Base-by-base conservation (phyloP, 768 basidiomycete genomes). In the Psilocybe tampanensis region DNA sequence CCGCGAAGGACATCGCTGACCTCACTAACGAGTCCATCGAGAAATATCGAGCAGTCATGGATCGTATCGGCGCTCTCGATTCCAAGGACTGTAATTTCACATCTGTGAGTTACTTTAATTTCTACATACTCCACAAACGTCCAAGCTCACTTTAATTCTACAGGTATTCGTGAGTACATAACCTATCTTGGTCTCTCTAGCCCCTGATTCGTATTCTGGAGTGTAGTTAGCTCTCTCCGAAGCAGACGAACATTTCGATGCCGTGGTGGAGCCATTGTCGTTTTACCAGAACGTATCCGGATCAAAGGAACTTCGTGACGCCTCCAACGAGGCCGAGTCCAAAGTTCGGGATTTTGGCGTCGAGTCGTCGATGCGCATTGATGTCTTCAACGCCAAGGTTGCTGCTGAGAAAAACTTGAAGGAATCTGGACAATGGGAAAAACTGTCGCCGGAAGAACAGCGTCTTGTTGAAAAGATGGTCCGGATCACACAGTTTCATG, bases 271-370 rank as follows among this genome's bases (percentile, higher is more conserved):
- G 58, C 88, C 88, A 0, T 76, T 92, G 18, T 72, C 78, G 0
- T 95, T 95, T 72, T 90, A 93, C 66, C 89, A 92, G 69, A 90
- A 93, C 62, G 91, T 94, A 23, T 89, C 90, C 23, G 75, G 85
- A 1, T 76, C 79, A 54, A 86, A 92, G 68, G 84, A 80, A 42
- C 80, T 95, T n/a, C 83, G 93, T 1, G 92, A 94, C 66, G 90
- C 91, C 1, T 87, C 90, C 3, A 91, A 85, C 54, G 81, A 82
- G 39, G 87, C 88, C 2, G 90, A 94, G 67, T 79, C 82, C n/a
- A 74, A 84, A 29, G 73, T 86, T 17, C 84, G 88, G 54, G 85
- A 92, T 61, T 93, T 84, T 61, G 76, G 76, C 22, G 89, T 94
- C 52, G 90, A 94, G 66, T 77, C 83, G 0, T 87, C 86, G 13